Evolutionary conservation across 2,329 filamentous ascomycete species (phyloP).

Genomic region (Paecilomyces formosus): DNA sequence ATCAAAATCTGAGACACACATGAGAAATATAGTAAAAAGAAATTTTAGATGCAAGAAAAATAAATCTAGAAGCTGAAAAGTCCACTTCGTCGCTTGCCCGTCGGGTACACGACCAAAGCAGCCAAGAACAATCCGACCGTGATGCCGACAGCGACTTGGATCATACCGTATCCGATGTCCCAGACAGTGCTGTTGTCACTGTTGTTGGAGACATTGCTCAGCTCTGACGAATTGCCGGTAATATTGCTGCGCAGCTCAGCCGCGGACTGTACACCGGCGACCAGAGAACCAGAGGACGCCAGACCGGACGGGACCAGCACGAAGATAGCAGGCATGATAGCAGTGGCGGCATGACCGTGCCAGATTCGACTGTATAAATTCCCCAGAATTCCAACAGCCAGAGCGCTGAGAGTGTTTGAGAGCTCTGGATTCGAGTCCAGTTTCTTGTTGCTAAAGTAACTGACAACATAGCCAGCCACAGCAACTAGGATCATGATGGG

Average conservation of each 20-base stretch:
- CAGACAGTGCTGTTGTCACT: constrained; percentile 37
- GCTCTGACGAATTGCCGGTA: constrained; percentile 20
- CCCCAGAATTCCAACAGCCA: constrained; percentile 68
- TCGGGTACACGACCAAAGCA: constrained; percentile 39
- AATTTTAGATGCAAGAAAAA: neutral
- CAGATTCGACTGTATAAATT: constrained; percentile 67
- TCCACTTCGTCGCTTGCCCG: constrained; percentile 39
- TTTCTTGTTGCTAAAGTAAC: constrained; percentile 60
- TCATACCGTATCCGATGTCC: constrained; percentile 40
- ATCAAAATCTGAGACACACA: neutral
- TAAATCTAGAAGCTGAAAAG: constrained; percentile 35
- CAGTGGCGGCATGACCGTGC: constrained; percentile 74
- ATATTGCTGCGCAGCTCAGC: constrained; percentile 39
- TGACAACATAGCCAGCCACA: constrained; percentile 66
- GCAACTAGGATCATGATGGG: constrained; percentile 71
- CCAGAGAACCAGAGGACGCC: constrained; percentile 49
- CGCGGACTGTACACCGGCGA: constrained; percentile 50
- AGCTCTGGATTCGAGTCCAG: constrained; percentile 67
- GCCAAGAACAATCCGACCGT: constrained; percentile 41
- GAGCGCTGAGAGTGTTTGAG: constrained; percentile 67
- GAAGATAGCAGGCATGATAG: constrained; percentile 82
- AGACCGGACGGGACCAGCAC: constrained; percentile 56
- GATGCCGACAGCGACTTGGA: constrained; percentile 42
- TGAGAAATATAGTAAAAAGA: neutral
- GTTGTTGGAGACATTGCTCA: constrained; percentile 27